These are phyloP conservation scores for Monilinia fructicola DNA, from an alignment of 2,329 filamentous ascomycete genomes.

Conservation along the genomic window DNA sequence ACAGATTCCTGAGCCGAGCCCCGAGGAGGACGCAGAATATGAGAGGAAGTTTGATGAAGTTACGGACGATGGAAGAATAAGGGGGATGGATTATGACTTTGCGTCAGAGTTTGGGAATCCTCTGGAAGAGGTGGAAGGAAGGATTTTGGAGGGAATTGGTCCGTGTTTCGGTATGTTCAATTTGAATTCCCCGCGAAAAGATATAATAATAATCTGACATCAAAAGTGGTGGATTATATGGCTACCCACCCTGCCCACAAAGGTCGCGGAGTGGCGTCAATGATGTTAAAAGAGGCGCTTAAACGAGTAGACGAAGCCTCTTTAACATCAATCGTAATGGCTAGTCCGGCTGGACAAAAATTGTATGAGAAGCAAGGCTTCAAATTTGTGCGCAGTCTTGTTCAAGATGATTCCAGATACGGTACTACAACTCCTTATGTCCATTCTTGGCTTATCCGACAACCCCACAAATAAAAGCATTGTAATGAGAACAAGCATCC, in stretches of 20 bases:
- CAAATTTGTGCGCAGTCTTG: slow-evolving; percentile 2
- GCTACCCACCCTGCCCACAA: background rate
- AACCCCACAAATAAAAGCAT: background rate
- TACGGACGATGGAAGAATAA: background rate
- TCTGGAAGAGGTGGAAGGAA: background rate
- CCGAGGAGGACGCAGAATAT: background rate
- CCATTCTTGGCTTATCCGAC: slow-evolving; percentile 2
- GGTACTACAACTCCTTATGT: background rate
- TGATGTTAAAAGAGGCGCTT: background rate
- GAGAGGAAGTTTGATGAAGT: background rate
- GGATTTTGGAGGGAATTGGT: background rate
- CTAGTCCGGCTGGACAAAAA: background rate
- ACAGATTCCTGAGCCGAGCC: background rate
- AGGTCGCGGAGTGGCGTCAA: background rate
- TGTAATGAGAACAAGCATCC: no score
- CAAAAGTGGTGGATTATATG: background rate
- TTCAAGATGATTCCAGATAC: slow-evolving; percentile 1
- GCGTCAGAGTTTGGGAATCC: background rate
- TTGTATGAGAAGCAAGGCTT: background rate
- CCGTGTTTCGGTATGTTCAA: background rate
- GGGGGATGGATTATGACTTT: background rate
- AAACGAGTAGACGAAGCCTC: background rate
- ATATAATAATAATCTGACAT: background rate
- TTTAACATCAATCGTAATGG: slow-evolving; percentile 3
- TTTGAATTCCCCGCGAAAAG: background rate